Conservation (phyloP, 352 stramenopile genomes). For the Phytophthora capsici region DNA sequence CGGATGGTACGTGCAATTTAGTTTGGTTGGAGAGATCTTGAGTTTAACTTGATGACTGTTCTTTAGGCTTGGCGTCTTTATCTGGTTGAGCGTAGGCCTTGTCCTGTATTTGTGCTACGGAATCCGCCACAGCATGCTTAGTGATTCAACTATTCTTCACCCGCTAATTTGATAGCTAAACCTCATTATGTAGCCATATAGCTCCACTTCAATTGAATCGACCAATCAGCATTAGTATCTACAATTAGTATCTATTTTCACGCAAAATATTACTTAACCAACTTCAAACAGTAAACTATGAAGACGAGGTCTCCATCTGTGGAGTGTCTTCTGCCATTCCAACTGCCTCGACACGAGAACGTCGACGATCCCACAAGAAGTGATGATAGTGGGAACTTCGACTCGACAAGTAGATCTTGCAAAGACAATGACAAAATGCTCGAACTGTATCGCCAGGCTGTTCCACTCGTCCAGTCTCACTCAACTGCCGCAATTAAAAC, state of each 20-base stretch:
- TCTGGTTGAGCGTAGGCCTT: constrained; percentile 72
- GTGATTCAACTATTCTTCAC: constrained; percentile 26
- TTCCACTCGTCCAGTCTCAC: constrained; percentile 63
- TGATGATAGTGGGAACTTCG: constrained; percentile 10
- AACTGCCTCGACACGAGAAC: constrained; percentile 7
- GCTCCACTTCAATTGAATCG: constrained; percentile 21
- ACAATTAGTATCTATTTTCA: constrained; percentile 30
- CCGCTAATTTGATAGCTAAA: constrained; percentile 40
- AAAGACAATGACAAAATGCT: constrained; percentile 29
- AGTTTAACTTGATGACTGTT: constrained; percentile 9
- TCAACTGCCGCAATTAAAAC: constrained; percentile 68
- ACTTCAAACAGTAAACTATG: background rate
- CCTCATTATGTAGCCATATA: constrained; percentile 19
- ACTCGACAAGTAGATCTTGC: background rate
- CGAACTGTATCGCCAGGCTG: constrained; percentile 58
- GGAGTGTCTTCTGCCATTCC: constrained; percentile 31
- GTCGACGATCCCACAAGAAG: constrained; percentile 4
- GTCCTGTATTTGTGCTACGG: constrained; percentile 81
- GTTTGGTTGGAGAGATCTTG: background rate
- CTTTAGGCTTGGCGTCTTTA: constrained; percentile 70
- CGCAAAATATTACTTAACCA: constrained; percentile 1
- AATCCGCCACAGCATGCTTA: constrained; percentile 76
- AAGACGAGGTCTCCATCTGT: constrained; percentile 12
- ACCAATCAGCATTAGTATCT: constrained; percentile 17
- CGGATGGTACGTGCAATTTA: constrained; percentile 52